Evolutionary conservation across 805 yeast genomes (phyloP).

Genomic region (Saturnispora sekii): DNA sequence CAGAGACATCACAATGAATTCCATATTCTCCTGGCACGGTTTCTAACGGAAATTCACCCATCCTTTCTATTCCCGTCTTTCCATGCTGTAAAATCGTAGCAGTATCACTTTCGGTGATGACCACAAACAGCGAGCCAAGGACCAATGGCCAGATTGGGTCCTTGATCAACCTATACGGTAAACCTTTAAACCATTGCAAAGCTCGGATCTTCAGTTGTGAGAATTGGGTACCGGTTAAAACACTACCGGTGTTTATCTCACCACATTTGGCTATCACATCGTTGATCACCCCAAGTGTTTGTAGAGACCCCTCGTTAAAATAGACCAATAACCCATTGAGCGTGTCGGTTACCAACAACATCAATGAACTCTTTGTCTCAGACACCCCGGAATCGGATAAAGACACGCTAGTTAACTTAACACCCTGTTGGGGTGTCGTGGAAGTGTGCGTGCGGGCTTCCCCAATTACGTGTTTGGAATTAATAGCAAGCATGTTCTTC

Average conservation of each 20-base stretch:
- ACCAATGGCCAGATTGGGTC: slow-evolving; percentile 12
- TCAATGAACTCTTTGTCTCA: slow-evolving; percentile 6
- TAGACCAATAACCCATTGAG: slow-evolving; percentile 12
- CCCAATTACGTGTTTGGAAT: slow-evolving; percentile 9
- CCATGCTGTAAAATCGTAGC: slow-evolving; percentile 8
- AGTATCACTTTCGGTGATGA: slow-evolving; percentile 10
- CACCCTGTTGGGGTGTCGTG: neutral
- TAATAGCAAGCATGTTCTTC: slow-evolving; percentile 5
- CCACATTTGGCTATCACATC: slow-evolving; percentile 5
- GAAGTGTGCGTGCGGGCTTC: slow-evolving; percentile 8
- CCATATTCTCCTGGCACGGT: slow-evolving; percentile 10
- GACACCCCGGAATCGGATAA: slow-evolving; percentile 14
- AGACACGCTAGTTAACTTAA: slow-evolving; percentile 6
- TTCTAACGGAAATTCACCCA: slow-evolving; percentile 5
- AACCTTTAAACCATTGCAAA: slow-evolving; percentile 12
- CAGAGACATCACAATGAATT: slow-evolving; percentile 8
- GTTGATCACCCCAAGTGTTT: slow-evolving; percentile 6
- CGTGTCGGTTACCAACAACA: slow-evolving; percentile 11
- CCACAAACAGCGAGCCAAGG: slow-evolving; percentile 9
- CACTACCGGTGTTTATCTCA: slow-evolving; percentile 1
- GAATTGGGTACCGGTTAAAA: slow-evolving; percentile 7
- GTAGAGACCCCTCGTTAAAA: slow-evolving; percentile 8
- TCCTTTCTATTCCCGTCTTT: neutral
- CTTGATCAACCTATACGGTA: slow-evolving; percentile 3
- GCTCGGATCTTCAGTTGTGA: slow-evolving; percentile 10